Conservation (phyloP, 345 rosid species). For the Camelina neglecta region DNA sequence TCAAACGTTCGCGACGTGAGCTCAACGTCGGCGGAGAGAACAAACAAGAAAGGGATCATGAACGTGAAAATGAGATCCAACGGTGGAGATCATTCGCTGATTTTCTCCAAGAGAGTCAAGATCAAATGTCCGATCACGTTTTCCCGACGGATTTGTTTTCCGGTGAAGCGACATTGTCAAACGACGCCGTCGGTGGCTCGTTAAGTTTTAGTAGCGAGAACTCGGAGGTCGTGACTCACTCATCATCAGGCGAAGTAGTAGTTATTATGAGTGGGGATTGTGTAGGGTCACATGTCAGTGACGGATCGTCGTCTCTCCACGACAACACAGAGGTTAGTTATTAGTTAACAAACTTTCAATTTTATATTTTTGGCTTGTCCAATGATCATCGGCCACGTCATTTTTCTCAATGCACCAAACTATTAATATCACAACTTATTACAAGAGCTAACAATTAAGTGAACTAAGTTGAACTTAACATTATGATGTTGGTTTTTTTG, state of each 20-base stretch:
- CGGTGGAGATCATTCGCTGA: slow-evolving; percentile 55
- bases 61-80: slow-evolving; percentile 28
- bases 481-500: neutral
- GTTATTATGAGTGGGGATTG: slow-evolving; percentile 47
- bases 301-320: slow-evolving; percentile 49
- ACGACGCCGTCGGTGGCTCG: slow-evolving; percentile 1
- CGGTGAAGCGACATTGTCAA: slow-evolving; percentile 15
- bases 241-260: slow-evolving; percentile 39
- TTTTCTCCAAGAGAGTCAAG: slow-evolving; percentile 50
- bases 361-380: neutral
- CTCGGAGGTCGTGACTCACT: slow-evolving; percentile 39
- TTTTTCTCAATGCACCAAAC: neutral
- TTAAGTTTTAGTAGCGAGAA: slow-evolving; percentile 48
- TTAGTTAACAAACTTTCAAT: slow-evolving; percentile 25
- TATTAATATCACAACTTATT: slow-evolving; percentile 13
- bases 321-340: slow-evolving; percentile 51
- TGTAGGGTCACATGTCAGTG: slow-evolving; percentile 54
- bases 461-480: neutral
- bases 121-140: slow-evolving; percentile 42
- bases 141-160: neutral
- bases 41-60: neutral
- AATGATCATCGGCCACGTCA: slow-evolving; percentile 14
- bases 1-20: slow-evolving; percentile 24
- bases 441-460: neutral
- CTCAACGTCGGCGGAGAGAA: slow-evolving; percentile 9